Evolutionary conservation across 2,329 filamentous ascomycete species (phyloP).

Genomic region (Rutstroemia sydowiana): DNA sequence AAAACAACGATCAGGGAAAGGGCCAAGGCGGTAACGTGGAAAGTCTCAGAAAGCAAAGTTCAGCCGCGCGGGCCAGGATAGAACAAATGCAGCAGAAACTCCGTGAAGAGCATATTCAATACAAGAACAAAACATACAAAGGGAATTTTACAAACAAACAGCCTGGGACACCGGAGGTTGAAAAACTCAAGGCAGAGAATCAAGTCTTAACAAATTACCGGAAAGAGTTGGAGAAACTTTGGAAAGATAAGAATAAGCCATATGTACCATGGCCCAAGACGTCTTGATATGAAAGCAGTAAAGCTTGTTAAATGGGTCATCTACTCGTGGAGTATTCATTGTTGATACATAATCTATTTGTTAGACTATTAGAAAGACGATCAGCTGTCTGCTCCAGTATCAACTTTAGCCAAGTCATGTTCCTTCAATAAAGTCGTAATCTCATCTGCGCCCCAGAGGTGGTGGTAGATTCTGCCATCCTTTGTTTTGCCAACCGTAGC

Average conservation of each 20-base stretch:
- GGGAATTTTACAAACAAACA: neutral
- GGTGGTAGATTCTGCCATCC: conserved; percentile 95
- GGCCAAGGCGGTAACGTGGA: neutral
- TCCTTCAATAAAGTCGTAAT: conserved; percentile 91
- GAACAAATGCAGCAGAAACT: neutral
- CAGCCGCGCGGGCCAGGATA: neutral
- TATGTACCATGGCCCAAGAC: neutral
- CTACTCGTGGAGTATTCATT: conserved; percentile 14
- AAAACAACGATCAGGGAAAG: neutral
- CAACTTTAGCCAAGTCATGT: conserved; percentile 86
- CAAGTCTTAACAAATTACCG: neutral
- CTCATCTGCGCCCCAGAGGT: conserved; percentile 94
- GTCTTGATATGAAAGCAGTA: neutral
- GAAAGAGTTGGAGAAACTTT: neutral
- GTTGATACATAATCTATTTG: conserved; percentile 23
- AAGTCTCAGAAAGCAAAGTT: neutral
- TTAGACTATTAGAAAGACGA: conserved; percentile 11
- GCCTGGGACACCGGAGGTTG: neutral
- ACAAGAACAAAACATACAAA: neutral
- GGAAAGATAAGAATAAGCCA: neutral
- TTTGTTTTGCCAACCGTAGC: conserved; percentile 95
- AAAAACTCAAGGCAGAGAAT: neutral
- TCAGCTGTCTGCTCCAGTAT: conserved; percentile 35
- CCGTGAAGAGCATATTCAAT: neutral
- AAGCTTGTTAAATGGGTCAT: neutral